These are phyloP conservation scores for Talaromyces nanjingensis DNA, from an alignment of 495 filamentous ascomycete species.

Conservation along the genomic window DNA sequence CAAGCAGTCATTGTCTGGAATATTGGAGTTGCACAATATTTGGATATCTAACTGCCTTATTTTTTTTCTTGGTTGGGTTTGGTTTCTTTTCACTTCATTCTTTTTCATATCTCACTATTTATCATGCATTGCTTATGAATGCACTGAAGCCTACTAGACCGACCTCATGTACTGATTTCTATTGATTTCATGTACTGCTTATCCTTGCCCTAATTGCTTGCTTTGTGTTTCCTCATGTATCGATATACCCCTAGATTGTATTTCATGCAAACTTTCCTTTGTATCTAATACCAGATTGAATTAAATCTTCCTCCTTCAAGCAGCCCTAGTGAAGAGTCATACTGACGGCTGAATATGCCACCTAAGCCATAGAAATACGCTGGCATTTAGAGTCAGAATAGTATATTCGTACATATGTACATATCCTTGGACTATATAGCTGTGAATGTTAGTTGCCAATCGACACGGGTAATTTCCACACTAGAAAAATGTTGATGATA, in stretches of 20 bases:
- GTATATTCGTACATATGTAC: too few relatives aligned
- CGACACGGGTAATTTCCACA: too few relatives aligned
- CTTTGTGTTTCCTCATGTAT: background rate
- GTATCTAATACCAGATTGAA: background rate
- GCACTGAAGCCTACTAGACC: background rate
- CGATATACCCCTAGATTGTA: background rate
- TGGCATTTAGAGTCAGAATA: too few relatives aligned
- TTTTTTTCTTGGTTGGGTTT: background rate
- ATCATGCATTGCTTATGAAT: background rate
- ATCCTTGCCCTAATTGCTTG: background rate
- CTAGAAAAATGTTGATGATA: too few relatives aligned
- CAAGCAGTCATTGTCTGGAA: too few relatives aligned
- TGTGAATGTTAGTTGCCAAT: too few relatives aligned
- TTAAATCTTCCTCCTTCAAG: background rate
- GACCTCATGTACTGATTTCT: background rate
- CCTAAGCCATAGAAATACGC: too few relatives aligned
- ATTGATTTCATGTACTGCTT: background rate
- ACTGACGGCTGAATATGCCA: too few relatives aligned
- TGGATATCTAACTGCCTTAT: too few relatives aligned
- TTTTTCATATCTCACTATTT: background rate
- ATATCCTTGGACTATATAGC: too few relatives aligned
- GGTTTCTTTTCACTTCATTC: background rate
- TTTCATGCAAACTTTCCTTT: background rate
- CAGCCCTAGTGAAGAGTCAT: too few relatives aligned
- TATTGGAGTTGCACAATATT: too few relatives aligned